phyloP scores from a whole-genome alignment of 495 filamentous ascomycete species.

The Hypoxylon intermedium region DNA sequence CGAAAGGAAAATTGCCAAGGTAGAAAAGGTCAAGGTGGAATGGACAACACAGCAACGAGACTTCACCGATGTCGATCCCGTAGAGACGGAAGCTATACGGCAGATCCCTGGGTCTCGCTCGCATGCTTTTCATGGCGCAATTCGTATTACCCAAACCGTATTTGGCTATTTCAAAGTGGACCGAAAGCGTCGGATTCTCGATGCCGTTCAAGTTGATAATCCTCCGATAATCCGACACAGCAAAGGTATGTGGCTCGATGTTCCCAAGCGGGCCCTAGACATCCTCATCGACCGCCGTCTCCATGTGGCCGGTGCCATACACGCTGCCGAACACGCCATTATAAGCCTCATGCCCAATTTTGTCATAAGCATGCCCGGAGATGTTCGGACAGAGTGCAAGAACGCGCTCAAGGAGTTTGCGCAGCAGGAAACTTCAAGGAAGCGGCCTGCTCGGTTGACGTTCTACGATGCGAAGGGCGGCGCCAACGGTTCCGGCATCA shows the following conservation, averaged over 20 bases:
- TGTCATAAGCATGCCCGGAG: slow-evolving; percentile 81
- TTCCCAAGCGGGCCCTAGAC: slow-evolving; percentile 78
- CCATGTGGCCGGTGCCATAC: slow-evolving; percentile 88
- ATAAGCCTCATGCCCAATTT: slow-evolving; percentile 87
- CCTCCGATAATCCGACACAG: slow-evolving; percentile 83
- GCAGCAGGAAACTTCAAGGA: slow-evolving; percentile 64
- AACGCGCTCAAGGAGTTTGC: slow-evolving; percentile 78
- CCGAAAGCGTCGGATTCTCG: slow-evolving; percentile 79
- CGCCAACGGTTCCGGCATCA: slow-evolving; percentile 80
- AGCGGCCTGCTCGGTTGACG: slow-evolving; percentile 85
- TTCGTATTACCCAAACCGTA: slow-evolving; percentile 82
- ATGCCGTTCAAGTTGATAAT: slow-evolving; percentile 91
- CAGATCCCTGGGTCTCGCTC: slow-evolving; percentile 56
- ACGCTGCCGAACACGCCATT: slow-evolving; percentile 91
- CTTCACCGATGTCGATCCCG: slow-evolving; percentile 91
- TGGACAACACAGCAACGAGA: slow-evolving; percentile 95
- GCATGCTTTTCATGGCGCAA: slow-evolving; percentile 81
- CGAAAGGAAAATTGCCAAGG: slow-evolving; percentile 73
- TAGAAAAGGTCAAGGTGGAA: slow-evolving; percentile 84
- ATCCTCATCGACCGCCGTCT: slow-evolving; percentile 75
- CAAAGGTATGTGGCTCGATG: slow-evolving; percentile 97
- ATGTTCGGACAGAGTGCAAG: slow-evolving; percentile 96
- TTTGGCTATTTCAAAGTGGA: slow-evolving; percentile 98
- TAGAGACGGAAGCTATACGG: slow-evolving; percentile 83
- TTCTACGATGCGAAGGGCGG: slow-evolving; percentile 97